Percentiles rank a stretch among this genome's conserved stretches.
Evolutionary conservation across 257 asterid species (phyloP).

Genomic region (Mitragyna speciosa): DNA sequence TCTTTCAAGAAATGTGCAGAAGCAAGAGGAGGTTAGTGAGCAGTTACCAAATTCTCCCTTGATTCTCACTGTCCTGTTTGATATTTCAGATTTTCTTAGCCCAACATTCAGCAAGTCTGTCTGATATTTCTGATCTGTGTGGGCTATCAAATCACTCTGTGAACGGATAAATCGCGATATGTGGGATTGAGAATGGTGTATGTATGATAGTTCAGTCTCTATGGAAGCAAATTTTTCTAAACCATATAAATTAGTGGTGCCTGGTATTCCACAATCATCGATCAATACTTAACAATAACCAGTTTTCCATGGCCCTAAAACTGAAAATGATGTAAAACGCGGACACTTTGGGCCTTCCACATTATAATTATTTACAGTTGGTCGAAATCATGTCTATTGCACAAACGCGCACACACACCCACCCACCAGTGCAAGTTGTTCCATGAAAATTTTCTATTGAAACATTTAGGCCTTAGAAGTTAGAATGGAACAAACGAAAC

Average conservation of each 20-base stretch:
- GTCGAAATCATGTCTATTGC: neutral
- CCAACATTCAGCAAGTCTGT: neutral
- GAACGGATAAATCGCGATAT: neutral
- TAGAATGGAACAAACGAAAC: neutral
- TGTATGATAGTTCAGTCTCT: neutral
- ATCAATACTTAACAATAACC: neutral
- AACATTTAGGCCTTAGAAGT: too few relatives aligned
- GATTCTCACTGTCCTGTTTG: neutral
- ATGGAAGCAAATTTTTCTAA: neutral
- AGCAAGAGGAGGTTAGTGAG: constrained; percentile 10
- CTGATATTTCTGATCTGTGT: neutral
- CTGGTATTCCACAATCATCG: neutral
- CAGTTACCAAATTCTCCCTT: neutral
- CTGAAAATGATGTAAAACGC: neutral
- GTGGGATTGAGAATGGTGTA: neutral
- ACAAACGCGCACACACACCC: neutral
- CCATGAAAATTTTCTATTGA: neutral
- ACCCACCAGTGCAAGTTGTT: neutral
- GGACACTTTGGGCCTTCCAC: neutral
- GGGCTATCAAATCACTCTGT: neutral
- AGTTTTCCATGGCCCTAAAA: neutral
- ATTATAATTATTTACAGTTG: neutral
- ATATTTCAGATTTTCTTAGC: neutral
- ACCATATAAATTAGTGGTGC: neutral
- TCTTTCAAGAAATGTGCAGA: neutral